Conservation (phyloP, 1,284 basidiomycete species). For the Pholiota adiposa region DNA sequence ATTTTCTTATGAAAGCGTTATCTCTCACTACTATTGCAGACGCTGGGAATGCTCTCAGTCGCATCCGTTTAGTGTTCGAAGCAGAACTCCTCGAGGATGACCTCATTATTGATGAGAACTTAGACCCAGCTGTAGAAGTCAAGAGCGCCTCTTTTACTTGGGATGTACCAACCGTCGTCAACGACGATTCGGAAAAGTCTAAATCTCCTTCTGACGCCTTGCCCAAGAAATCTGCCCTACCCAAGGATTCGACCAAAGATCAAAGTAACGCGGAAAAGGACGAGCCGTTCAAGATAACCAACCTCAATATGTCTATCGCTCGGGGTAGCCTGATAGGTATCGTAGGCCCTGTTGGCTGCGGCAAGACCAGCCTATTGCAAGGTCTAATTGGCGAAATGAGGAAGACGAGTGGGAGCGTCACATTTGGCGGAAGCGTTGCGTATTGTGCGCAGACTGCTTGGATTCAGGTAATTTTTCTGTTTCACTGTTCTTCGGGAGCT, state of each 20-base stretch:
- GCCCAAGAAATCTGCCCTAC: slow-evolving; percentile 23
- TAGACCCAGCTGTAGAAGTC: slow-evolving; percentile 66
- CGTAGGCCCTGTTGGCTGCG: slow-evolving; percentile 66
- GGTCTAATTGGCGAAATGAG: slow-evolving; percentile 85
- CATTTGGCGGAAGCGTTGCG: slow-evolving; percentile 73
- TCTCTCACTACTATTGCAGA: slow-evolving; percentile 79
- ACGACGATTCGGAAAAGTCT: slow-evolving; percentile 28
- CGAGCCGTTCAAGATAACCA: slow-evolving; percentile 56
- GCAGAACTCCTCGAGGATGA: slow-evolving; percentile 73
- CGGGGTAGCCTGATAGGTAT: slow-evolving; percentile 78
- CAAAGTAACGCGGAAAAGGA: slow-evolving; percentile 16
- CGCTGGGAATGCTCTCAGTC: slow-evolving; percentile 64
- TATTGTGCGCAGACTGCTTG: slow-evolving; percentile 65
- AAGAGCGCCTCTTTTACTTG: slow-evolving; percentile 78
- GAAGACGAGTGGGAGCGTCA: slow-evolving; percentile 58
- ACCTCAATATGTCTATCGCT: slow-evolving; percentile 68
- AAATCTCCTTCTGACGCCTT: slow-evolving; percentile 9
- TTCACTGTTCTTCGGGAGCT: not conserved
- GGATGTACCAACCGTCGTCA: slow-evolving; percentile 62
- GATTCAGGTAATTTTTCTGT: slow-evolving; percentile 69
- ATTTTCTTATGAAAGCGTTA: slow-evolving; percentile 50
- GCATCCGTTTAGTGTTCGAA: slow-evolving; percentile 43
- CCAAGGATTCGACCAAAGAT: slow-evolving; percentile 12
- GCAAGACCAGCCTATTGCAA: slow-evolving; percentile 77
- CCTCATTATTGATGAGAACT: slow-evolving; percentile 48